Percentiles rank a stretch among this genome's conserved stretches.
These are phyloP conservation scores for Colletotrichum tabaci DNA, from an alignment of 2,329 filamentous ascomycete species.

Conservation along the genomic window DNA sequence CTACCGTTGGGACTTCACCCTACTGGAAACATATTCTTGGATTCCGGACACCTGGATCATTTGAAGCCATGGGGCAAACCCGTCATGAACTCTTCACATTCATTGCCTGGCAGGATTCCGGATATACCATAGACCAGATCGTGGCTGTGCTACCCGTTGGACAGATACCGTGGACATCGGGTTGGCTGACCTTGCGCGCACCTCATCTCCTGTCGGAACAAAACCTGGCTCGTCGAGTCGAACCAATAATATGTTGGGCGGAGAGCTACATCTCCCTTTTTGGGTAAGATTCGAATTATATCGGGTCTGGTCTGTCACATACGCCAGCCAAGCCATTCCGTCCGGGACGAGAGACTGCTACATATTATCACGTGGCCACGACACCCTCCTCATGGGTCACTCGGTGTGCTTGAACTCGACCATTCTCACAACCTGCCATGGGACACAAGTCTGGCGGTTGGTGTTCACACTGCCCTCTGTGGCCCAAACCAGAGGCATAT, in stretches of 20 bases:
- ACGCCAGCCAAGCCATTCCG: slow-evolving; percentile 9
- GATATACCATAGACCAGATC: not conserved
- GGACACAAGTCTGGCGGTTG: slow-evolving; percentile 41
- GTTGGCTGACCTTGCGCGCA: not conserved
- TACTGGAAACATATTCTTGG: slow-evolving; percentile 13
- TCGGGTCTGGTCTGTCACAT: not conserved
- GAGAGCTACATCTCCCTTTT: slow-evolving; percentile 5
- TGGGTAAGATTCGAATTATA: slow-evolving; percentile 31
- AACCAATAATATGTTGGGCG: slow-evolving; percentile 9
- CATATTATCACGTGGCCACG: not conserved
- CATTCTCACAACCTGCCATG: slow-evolving; percentile 37
- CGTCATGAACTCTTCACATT: slow-evolving; percentile 11
- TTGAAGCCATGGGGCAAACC: slow-evolving; percentile 14
- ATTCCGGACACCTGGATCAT: slow-evolving; percentile 5
- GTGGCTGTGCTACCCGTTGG: slow-evolving; percentile 31
- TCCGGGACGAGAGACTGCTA: slow-evolving; percentile 12
- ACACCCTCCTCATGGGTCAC: slow-evolving; percentile 2
- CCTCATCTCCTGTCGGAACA: slow-evolving; percentile 4
- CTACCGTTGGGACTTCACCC: slow-evolving; percentile 10
- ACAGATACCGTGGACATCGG: slow-evolving; percentile 13
- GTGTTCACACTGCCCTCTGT: not conserved
- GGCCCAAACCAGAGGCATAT: not conserved
- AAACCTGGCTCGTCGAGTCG: slow-evolving; percentile 17
- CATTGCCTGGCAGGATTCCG: not conserved
- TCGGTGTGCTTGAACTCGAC: slow-evolving; percentile 11